Evolutionary conservation across 768 basidiomycete genomes (phyloP).

Genomic region (Tylopilus sp.): DNA sequence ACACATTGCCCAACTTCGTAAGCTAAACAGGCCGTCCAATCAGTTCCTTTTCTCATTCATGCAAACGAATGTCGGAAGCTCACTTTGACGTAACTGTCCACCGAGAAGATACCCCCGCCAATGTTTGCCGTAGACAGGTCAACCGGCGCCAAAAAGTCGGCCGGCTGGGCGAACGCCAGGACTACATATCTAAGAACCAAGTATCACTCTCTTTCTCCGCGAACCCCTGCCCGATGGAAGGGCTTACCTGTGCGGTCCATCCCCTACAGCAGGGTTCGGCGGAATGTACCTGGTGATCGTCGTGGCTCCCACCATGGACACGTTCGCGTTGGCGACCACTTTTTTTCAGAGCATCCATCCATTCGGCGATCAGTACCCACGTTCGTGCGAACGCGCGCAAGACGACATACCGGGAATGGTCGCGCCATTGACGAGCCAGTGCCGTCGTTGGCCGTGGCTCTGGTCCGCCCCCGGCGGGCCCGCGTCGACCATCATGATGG

Average conservation of each 20-base stretch:
- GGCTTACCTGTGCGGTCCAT: constrained; percentile 70
- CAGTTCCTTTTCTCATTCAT: not conserved
- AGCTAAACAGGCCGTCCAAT: constrained; percentile 29
- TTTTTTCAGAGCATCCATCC: not conserved
- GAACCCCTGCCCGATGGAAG: not conserved
- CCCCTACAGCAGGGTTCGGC: constrained; percentile 64
- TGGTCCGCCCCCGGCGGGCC: constrained; percentile 61
- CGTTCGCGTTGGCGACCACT: constrained; percentile 27
- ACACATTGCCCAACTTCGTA: constrained; percentile 53
- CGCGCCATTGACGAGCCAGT: constrained; percentile 78
- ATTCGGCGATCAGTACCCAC: not conserved
- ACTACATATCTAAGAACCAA: constrained; percentile 56
- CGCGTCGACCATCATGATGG: constrained; percentile 75
- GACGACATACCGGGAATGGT: constrained; percentile 41
- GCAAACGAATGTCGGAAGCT: constrained; percentile 7
- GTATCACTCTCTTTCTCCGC: not conserved
- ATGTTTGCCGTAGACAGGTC: constrained; percentile 48
- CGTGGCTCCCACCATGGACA: constrained; percentile 44
- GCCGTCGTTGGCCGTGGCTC: constrained; percentile 60
- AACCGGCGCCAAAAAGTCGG: constrained; percentile 56
- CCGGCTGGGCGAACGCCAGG: constrained; percentile 61
- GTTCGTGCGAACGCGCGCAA: not conserved
- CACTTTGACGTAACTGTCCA: constrained; percentile 56
- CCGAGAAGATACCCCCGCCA: constrained; percentile 53
- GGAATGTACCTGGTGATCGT: constrained; percentile 66